phyloP scores from a whole-genome alignment of 1,284 basidiomycete genomes.

The Peniophora sp. region DNA sequence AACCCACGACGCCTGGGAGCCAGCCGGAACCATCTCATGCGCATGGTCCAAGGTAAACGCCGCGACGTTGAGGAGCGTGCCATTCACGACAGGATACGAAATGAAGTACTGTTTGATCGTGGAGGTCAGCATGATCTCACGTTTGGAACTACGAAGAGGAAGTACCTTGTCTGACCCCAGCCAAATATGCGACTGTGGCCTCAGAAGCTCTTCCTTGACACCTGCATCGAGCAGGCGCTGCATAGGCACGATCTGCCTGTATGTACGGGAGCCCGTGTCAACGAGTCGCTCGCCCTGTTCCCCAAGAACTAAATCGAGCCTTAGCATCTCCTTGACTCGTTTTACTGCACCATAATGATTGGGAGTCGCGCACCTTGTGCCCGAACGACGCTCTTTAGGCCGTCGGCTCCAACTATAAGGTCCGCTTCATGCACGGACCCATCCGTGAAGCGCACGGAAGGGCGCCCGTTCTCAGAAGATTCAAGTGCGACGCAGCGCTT shows the following conservation, averaged over 20 bases:
- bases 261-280: conserved; percentile 34
- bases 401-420: conserved; percentile 41
- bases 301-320: too few species aligned
- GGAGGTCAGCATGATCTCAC: not conserved
- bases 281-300: conserved; percentile 16
- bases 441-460: conserved; percentile 34
- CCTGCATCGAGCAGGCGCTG: conserved; percentile 27
- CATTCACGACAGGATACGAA: conserved; percentile 43
- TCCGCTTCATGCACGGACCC: conserved; percentile 34
- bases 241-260: conserved; percentile 31
- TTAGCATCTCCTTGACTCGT: conserved; percentile 20
- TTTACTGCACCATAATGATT: conserved; percentile 18
- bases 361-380: too few species aligned
- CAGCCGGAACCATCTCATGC: not conserved
- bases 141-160: not conserved
- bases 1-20: not conserved
- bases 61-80: conserved; percentile 7
- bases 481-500: conserved; percentile 34
- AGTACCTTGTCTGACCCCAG: conserved; percentile 35
- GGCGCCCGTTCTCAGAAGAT: conserved; percentile 14
- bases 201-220: conserved; percentile 13
- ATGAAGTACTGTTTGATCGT: conserved; percentile 40
- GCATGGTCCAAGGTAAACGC: not conserved
- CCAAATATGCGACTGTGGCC: conserved; percentile 25
- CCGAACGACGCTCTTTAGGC: conserved; percentile 31